phyloP scores from a whole-genome alignment of 148 eudicot species.

The Mesembryanthemum crystallinum region DNA sequence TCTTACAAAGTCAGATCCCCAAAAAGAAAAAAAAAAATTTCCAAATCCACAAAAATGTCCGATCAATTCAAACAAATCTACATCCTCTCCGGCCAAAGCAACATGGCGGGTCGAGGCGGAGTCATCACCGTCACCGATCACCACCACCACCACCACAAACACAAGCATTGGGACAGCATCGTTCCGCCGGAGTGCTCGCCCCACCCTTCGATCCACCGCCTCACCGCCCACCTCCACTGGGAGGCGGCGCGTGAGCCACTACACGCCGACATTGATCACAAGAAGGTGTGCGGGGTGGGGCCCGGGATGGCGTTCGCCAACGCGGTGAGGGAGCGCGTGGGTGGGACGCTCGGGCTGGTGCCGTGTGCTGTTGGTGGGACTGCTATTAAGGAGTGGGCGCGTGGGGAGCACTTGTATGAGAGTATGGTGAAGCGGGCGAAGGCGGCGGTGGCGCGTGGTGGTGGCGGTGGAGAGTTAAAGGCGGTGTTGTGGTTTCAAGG shows the following conservation, averaged over 20 bases:
- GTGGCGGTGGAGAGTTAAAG: conserved; percentile 44
- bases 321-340: conserved; percentile 35
- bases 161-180: conserved; percentile 62
- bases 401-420: conserved; percentile 58
- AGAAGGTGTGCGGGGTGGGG: conserved; percentile 71
- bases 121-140: conserved; percentile 15
- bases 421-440: conserved; percentile 58
- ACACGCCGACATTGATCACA: conserved; percentile 52
- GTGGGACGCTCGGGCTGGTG: conserved; percentile 34
- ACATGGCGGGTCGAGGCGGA: conserved; percentile 93
- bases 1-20: too few relatives aligned
- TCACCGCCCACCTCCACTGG: conserved; percentile 55
- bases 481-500: conserved; percentile 90
- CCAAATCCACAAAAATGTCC: background rate
- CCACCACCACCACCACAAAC: conserved; percentile 9
- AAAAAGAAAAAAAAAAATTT: too few relatives aligned
- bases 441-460: conserved; percentile 32
- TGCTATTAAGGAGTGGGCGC: conserved; percentile 56
- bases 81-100: conserved; percentile 84
- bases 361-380: conserved; percentile 66
- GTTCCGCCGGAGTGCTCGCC: conserved; percentile 62
- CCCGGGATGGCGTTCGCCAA: conserved; percentile 81
- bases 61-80: conserved; percentile 43
- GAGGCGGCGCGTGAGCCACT: conserved; percentile 62
- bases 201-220: conserved; percentile 57